Evolutionary conservation across 148 eudicot genomes (phyloP).

Genomic region (Agrostemma githago): DNA sequence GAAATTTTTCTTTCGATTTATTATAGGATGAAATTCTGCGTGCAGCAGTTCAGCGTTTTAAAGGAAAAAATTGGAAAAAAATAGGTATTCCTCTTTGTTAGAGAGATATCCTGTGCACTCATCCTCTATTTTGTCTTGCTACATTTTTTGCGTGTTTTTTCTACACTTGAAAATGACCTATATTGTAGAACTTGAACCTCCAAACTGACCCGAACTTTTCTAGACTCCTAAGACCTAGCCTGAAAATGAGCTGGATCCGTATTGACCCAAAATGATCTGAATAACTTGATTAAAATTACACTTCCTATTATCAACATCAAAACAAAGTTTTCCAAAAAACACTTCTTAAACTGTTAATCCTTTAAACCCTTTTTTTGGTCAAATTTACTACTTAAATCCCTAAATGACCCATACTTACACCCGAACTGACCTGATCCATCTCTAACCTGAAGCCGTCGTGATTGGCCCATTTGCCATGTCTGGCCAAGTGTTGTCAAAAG

Average conservation of each 20-base stretch:
- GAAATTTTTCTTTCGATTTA: constrained; percentile 7
- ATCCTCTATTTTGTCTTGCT: background rate
- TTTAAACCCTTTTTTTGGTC: background rate
- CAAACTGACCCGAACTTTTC: background rate
- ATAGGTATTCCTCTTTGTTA: constrained; percentile 48
- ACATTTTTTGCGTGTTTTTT: background rate
- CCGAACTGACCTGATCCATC: background rate
- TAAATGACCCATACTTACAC: background rate
- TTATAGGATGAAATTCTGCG: constrained; percentile 76
- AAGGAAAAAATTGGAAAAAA: constrained; percentile 94
- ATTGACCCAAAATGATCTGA: background rate
- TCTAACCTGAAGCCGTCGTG: background rate
- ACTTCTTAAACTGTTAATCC: background rate
- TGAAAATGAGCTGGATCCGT: background rate
- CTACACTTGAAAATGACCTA: background rate
- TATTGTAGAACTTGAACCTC: background rate
- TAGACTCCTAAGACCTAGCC: background rate
- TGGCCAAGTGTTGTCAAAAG: background rate
- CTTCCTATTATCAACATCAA: background rate
- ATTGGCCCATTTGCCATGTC: background rate
- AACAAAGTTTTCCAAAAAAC: background rate
- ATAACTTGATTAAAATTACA: background rate
- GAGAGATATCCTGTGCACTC: background rate
- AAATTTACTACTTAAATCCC: background rate
- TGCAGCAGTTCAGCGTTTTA: constrained; percentile 68